These are phyloP conservation scores for Pythium phragmiticola DNA, from an alignment of 352 stramenopile genomes.

Conservation along the genomic window DNA sequence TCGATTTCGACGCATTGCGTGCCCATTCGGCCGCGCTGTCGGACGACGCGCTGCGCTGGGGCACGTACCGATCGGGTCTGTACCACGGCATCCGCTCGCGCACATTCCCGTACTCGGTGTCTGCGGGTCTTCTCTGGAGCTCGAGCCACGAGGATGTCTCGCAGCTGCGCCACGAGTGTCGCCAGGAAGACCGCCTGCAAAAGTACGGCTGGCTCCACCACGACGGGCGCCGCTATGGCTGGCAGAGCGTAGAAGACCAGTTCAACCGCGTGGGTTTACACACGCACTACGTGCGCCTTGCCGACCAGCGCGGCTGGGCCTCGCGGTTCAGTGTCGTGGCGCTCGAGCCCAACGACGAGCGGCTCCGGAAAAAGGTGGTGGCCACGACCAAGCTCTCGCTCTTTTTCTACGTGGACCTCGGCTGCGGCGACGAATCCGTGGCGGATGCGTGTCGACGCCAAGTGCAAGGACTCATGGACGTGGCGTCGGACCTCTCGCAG, in stretches of 20 bases:
- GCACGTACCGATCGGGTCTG: constrained; percentile 71
- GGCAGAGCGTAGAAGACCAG: constrained; percentile 70
- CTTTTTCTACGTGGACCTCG: constrained; percentile 79
- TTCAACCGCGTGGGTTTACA: constrained; percentile 65
- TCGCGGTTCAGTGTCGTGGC: constrained; percentile 40
- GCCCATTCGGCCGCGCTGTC: constrained; percentile 41
- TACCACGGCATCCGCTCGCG: constrained; percentile 81
- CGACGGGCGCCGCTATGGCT: constrained; percentile 58
- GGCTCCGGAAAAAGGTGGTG: constrained; percentile 35
- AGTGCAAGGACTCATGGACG: constrained; percentile 52
- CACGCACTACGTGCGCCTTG: constrained; percentile 58
- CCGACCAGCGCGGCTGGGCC: constrained; percentile 44
- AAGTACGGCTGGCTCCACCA: constrained; percentile 83
- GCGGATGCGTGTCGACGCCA: constrained; percentile 45
- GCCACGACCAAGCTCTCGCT: constrained; percentile 63
- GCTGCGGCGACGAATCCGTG: constrained; percentile 68
- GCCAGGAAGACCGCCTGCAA: constrained; percentile 73
- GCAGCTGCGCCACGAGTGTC: constrained; percentile 72
- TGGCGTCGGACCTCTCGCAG: constrained; percentile 35
- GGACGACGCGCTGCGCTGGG: constrained; percentile 49
- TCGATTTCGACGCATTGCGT: constrained; percentile 38
- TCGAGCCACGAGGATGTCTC: constrained; percentile 68
- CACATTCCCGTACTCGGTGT: constrained; percentile 59
- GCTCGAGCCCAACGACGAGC: constrained; percentile 46
- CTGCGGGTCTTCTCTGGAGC: constrained; percentile 70